These are phyloP conservation scores for Aspergillus hiratsukae DNA, from an alignment of 2,329 filamentous ascomycete species.

Conservation along the genomic window DNA sequence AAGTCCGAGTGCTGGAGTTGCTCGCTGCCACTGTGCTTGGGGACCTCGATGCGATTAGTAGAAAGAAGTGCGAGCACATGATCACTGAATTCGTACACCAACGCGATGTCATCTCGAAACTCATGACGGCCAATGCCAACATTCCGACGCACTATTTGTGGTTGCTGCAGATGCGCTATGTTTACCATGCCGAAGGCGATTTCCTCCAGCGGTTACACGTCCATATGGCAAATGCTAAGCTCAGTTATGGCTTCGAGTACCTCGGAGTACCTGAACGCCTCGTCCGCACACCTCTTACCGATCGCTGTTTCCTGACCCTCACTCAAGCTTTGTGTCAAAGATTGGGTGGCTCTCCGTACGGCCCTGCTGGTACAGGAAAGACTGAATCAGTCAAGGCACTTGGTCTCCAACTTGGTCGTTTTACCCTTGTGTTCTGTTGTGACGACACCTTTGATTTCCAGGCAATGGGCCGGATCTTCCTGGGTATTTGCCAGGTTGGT, in stretches of 20 bases:
- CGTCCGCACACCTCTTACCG: slow-evolving; percentile 92
- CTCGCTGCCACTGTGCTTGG: slow-evolving; percentile 86
- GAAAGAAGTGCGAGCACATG: slow-evolving; percentile 96
- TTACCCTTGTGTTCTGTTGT: slow-evolving; percentile 98
- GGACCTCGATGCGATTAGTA: slow-evolving; percentile 77
- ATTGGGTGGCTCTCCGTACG: slow-evolving; percentile 93
- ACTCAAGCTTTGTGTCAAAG: slow-evolving; percentile 94
- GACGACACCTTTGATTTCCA: slow-evolving; percentile 99
- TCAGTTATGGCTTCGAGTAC: slow-evolving; percentile 98
- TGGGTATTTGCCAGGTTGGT: slow-evolving; percentile 97
- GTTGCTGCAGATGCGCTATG: slow-evolving; percentile 95
- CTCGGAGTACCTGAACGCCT: slow-evolving; percentile 93
- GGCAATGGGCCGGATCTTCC: slow-evolving; percentile 98
- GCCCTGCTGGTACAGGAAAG: slow-evolving; percentile 95
- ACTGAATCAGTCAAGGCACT: slow-evolving; percentile 98
- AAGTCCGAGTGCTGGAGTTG: slow-evolving; percentile 78
- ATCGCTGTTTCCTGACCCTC: slow-evolving; percentile 96
- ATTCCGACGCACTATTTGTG: slow-evolving; percentile 80
- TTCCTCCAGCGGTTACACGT: slow-evolving; percentile 77
- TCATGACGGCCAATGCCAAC: slow-evolving; percentile 69
- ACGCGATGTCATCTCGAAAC: slow-evolving; percentile 84
- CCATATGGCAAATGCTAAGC: slow-evolving; percentile 92
- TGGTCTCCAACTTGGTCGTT: slow-evolving; percentile 91
- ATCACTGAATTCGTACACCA: slow-evolving; percentile 99
- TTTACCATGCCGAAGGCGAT: slow-evolving; percentile 78